Base-by-base conservation (phyloP, 2,329 filamentous ascomycete species). In the Trichoderma sp. region DNA sequence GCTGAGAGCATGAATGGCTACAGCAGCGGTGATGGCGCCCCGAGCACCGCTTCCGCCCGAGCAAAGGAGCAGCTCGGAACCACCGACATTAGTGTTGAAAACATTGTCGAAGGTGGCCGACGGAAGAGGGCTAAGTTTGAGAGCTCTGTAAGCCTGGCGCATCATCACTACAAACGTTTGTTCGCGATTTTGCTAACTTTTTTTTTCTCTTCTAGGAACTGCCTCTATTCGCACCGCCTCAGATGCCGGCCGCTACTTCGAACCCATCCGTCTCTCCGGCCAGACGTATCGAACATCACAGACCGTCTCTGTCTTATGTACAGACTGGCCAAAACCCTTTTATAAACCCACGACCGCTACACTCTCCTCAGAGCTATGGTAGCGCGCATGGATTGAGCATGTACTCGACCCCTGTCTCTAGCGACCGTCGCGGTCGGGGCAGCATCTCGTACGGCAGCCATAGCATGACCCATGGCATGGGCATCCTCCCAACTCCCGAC, bases 71-170 rank as follows among this genome's bases (percentile, higher is more conserved):
- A 94, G 75, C 89, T 97, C 78, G 94, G 93, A 63, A 98, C 94
- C 80, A 97, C 96, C 18, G 96, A 99, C 77, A 99, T 99, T 79
- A 98, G 95, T 81, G 90, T 98, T 76, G 95, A 98, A 77, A 99
- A 99, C 81, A 98, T 99, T 82, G 93, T 99, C 73, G 95, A 98
- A 83, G 96, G 97, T 79, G 95, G 95, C 76, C 92, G 96, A 82
- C 91, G 96, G 80, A 98, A 98, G 86, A 90, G 94, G 79, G 93
- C 95, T 78, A 98, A 97, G 83, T 92, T 92, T 84, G 95, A 98
- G 82, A 98, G 95, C 85, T 98, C 95, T 83, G 95, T 98, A 92
- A 91, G 95, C 53, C 24, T 30, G 39, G 65, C 71, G 66, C 71
- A 62, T 65, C 53, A 32, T 39, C 60, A 43, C 5, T 47, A 60